phyloP scores from a whole-genome alignment of 345 rosid species.

The Mangifera indica region DNA sequence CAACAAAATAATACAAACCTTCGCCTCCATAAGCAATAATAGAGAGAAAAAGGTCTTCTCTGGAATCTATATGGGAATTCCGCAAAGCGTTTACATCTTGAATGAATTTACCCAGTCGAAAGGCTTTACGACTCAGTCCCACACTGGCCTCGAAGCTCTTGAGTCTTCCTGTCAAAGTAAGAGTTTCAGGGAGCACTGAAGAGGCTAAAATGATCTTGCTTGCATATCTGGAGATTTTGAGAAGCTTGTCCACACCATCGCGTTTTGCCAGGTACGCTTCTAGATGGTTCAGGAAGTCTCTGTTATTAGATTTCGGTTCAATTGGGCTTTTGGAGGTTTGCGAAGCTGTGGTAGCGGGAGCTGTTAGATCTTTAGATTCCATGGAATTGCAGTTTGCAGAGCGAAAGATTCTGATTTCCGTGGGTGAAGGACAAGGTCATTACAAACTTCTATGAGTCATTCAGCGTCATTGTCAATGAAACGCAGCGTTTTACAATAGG shows the following conservation, averaged over 20 bases:
- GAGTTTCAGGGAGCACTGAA: slow-evolving; percentile 50
- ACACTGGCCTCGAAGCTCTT: slow-evolving; percentile 88
- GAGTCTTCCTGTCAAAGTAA: slow-evolving; percentile 40
- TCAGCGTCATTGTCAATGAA: not conserved
- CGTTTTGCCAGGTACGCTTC: slow-evolving; percentile 77
- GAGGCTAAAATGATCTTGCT: slow-evolving; percentile 77
- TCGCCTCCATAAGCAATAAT: slow-evolving; percentile 79
- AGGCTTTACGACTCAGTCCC: slow-evolving; percentile 96
- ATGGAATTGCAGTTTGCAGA: slow-evolving; percentile 21
- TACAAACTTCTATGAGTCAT: no score
- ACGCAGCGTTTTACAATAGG: not conserved
- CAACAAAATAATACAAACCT: slow-evolving; percentile 76
- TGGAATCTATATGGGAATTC: slow-evolving; percentile 45
- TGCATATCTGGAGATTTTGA: slow-evolving; percentile 86
- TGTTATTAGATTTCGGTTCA: slow-evolving; percentile 25
- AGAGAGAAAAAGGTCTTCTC: slow-evolving; percentile 40
- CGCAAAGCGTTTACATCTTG: slow-evolving; percentile 80
- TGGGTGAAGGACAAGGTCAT: not conserved
- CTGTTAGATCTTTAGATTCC: slow-evolving; percentile 32
- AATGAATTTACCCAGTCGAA: slow-evolving; percentile 86
- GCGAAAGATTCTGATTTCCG: not conserved
- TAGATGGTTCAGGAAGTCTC: slow-evolving; percentile 65
- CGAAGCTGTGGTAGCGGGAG: not conserved
- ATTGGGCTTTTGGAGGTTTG: slow-evolving; percentile 2
- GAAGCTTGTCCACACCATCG: slow-evolving; percentile 89